phyloP scores from a whole-genome alignment of 139 green algal genomes.

The Chlamydomonas incerta region DNA sequence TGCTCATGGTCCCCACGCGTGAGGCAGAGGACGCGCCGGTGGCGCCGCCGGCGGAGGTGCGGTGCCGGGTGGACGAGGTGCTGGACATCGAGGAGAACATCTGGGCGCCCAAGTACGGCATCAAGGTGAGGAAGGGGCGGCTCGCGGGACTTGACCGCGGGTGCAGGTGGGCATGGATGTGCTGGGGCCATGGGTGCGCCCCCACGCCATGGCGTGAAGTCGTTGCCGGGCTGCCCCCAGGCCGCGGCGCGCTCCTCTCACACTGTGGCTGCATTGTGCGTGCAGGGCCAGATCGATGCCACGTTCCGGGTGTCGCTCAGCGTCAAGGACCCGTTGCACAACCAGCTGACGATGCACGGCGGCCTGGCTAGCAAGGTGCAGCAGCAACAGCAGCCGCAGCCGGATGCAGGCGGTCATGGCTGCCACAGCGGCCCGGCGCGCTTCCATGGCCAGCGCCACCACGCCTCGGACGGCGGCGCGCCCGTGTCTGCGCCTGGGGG shows the following conservation, averaged over 20 bases:
- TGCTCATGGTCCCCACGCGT: neutral
- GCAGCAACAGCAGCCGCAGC: neutral
- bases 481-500: too few relatives aligned
- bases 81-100: slow-evolving; percentile 96
- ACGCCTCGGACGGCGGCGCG: too few relatives aligned
- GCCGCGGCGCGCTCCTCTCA: too few relatives aligned
- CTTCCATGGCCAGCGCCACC: neutral
- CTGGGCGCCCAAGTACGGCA: slow-evolving; percentile 84
- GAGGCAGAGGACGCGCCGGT: neutral
- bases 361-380: neutral
- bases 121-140: too few relatives aligned
- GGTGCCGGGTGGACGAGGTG: slow-evolving; percentile 66
- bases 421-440: neutral
- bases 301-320: slow-evolving; percentile 64
- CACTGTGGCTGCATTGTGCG: too few relatives aligned
- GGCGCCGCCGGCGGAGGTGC: neutral
- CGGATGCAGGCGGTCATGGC: too few relatives aligned
- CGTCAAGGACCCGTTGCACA: neutral
- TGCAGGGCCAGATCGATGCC: slow-evolving; percentile 95
- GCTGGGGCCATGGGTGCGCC: too few relatives aligned
- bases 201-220: too few relatives aligned
- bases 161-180: too few relatives aligned
- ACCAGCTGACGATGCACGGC: neutral
- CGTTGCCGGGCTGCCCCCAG: too few relatives aligned
- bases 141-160: too few relatives aligned